Evolutionary conservation across 495 filamentous ascomycete species (phyloP).

Genomic region (Apodospora peruviana): DNA sequence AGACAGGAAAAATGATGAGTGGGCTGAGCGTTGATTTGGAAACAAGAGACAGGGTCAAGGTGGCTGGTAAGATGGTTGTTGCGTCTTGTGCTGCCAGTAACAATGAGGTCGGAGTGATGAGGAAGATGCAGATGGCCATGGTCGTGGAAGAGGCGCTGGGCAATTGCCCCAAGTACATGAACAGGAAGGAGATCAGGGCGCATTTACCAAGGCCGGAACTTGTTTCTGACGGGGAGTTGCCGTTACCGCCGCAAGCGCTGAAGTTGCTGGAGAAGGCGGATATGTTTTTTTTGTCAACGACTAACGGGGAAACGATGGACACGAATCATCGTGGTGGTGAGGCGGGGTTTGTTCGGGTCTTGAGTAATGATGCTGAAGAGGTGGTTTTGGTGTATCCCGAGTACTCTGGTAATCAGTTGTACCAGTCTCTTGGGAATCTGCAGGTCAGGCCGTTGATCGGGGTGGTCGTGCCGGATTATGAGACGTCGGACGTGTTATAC

Average conservation of each 20-base stretch:
- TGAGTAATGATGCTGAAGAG: slow-evolving; percentile 44
- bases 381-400: slow-evolving; percentile 65
- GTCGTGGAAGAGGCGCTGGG: slow-evolving; percentile 64
- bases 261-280: slow-evolving; percentile 60
- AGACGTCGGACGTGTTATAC: slow-evolving; percentile 64
- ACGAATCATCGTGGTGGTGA: slow-evolving; percentile 78
- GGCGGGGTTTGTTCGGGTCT: slow-evolving; percentile 64
- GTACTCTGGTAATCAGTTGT: slow-evolving; percentile 75
- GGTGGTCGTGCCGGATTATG: slow-evolving; percentile 64
- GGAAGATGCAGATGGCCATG: slow-evolving; percentile 59
- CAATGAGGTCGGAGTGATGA: slow-evolving; percentile 23
- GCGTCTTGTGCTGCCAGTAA: slow-evolving; percentile 37
- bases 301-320: slow-evolving; percentile 67
- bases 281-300: slow-evolving; percentile 69
- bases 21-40: slow-evolving; percentile 64
- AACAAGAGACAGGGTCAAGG: slow-evolving; percentile 44
- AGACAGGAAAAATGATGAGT: slow-evolving; percentile 41
- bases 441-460: slow-evolving; percentile 57
- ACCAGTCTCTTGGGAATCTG: slow-evolving; percentile 76
- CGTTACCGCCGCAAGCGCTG: slow-evolving; percentile 45
- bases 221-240: slow-evolving; percentile 34
- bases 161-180: slow-evolving; percentile 83
- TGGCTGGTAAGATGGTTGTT: slow-evolving; percentile 54
- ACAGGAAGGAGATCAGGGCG: slow-evolving; percentile 58
- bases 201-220: slow-evolving; percentile 47